A percentile compares a stretch with the other conserved stretches of the same genome.
phyloP scores from a whole-genome alignment of 2,329 filamentous ascomycete species.

The Ceratocystis colombiana region DNA sequence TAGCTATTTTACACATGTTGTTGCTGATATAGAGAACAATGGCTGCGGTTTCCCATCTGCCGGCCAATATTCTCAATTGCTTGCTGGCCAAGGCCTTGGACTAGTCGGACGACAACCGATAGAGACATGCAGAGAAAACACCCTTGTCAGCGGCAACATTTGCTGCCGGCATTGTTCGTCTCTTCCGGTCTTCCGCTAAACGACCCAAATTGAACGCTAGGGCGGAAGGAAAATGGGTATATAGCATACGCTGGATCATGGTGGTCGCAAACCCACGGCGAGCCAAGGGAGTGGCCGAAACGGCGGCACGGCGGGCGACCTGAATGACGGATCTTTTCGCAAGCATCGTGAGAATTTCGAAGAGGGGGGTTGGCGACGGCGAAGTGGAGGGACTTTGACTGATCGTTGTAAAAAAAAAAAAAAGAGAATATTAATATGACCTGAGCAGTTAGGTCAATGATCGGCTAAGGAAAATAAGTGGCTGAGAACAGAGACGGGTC shows the following conservation, averaged over 20 bases:
- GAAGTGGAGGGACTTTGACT: not conserved
- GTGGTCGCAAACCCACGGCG: slow-evolving; percentile 52
- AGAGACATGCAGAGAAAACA: not conserved
- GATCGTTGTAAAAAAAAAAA: not conserved
- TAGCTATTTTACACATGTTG: not conserved
- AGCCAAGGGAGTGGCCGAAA: slow-evolving; percentile 41
- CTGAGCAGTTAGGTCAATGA: not conserved
- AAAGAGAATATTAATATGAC: not conserved
- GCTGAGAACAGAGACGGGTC: slow-evolving; percentile 1
- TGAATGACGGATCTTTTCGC: slow-evolving; percentile 53
- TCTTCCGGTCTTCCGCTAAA: not conserved
- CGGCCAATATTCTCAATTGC: not conserved
- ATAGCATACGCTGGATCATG: slow-evolving; percentile 48
- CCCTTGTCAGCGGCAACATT: not conserved
- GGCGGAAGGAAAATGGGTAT: slow-evolving; percentile 26
- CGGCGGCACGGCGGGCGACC: slow-evolving; percentile 47
- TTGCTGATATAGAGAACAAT: not conserved
- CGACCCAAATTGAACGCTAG: not conserved
- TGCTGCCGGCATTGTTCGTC: not conserved
- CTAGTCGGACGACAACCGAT: not conserved
- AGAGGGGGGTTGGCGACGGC: not conserved
- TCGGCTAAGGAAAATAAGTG: not conserved
- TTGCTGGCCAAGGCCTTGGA: not conserved
- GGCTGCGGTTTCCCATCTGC: not conserved
- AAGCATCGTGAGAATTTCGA: slow-evolving; percentile 42